These are phyloP conservation scores for Plenodomus lindquistii DNA, from an alignment of 2,329 filamentous ascomycete species.

Conservation along the genomic window DNA sequence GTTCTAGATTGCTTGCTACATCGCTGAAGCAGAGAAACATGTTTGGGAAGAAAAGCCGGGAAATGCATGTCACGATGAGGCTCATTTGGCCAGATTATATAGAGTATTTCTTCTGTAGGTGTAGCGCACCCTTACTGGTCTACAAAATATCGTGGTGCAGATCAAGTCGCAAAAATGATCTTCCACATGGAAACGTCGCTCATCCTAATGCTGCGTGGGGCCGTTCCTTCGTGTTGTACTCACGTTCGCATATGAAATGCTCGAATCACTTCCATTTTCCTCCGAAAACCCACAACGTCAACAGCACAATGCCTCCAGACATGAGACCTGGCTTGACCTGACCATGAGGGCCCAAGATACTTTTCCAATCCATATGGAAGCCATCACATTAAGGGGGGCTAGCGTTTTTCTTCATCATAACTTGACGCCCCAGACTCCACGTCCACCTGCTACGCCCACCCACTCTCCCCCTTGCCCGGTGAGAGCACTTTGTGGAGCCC, in stretches of 20 bases:
- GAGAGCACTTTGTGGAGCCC: slow-evolving; percentile 73
- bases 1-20: not conserved
- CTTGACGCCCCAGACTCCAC: slow-evolving; percentile 79
- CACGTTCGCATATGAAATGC: not conserved
- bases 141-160: not conserved
- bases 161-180: not conserved
- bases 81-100: no score
- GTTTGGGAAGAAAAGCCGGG: no score
- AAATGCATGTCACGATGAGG: no score
- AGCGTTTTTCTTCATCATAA: slow-evolving; percentile 35
- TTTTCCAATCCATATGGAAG: not conserved
- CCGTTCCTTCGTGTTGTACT: not conserved
- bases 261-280: not conserved
- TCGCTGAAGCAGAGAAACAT: no score
- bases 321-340: not conserved
- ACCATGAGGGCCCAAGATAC: not conserved
- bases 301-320: not conserved
- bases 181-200: not conserved
- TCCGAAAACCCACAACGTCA: not conserved
- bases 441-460: slow-evolving; percentile 79
- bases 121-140: not conserved
- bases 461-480: slow-evolving; percentile 76
- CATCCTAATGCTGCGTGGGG: not conserved
- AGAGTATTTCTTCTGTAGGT: no score
- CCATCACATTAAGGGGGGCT: not conserved